Base-by-base conservation (phyloP, 345 rosid genomes). In the Atalantia buxifolia region DNA sequence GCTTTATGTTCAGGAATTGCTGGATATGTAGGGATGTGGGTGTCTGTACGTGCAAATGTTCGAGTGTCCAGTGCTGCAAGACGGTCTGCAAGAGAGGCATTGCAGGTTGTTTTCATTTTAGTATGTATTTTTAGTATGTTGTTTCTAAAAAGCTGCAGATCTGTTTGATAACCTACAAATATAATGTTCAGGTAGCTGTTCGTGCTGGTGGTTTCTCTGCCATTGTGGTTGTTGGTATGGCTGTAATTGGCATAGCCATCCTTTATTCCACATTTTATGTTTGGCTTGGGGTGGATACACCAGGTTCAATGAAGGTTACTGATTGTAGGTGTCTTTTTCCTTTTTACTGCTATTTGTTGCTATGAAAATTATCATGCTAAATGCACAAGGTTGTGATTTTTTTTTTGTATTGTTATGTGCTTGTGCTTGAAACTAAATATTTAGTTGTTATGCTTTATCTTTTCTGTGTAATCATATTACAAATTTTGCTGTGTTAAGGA, bases 201-300 rank as follows among this genome's bases (percentile, higher is more conserved):
- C 99, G 98, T 83, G 98, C 98, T 80, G 99, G 99, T 76, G 99
- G 99, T 80, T 92, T 92, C 79, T 96, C 99, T 84, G 98, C 99
- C 70, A 42, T 96, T 73, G 98, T 96, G 87, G 99, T 96, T 60
- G 99, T 96, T 80, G 99, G 98, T 81, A 92, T 96, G 99, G 98
- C 98, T 86, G 99, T 96, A 72, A 84, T 92, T 83, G 98, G 99
- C 74, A 87, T 94, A 80, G 95, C 99, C 79, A 90, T 96, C 84
- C 98, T 96, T 69, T 96, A 96, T 81, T 85, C 99, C 57, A 85
- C 90, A 75, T 92, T 96, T 87, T 94, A 96, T 91, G 95, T 93
- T 79, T 92, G 90, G 95, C 73, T 96, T 92, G 98, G 87, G 5
- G 98, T 96, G 78, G 97, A 83, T 86, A 75, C 92, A 18, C 95